Evolutionary conservation across 2,329 filamentous ascomycete genomes (phyloP).

Genomic region (Drechslerella coelobrocha): DNA sequence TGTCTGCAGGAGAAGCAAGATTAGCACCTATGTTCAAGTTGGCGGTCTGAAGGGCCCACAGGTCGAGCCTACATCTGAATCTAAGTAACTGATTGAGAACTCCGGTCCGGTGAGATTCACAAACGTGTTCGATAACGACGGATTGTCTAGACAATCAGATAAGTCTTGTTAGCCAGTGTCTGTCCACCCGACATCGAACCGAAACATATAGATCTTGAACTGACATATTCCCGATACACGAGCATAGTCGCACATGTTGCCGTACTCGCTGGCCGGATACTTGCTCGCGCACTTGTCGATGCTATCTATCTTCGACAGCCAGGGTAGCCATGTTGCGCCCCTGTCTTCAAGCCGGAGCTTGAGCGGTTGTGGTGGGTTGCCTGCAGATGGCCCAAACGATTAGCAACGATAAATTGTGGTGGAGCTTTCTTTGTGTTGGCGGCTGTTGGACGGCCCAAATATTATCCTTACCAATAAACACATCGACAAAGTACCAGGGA

Average conservation of each 20-base stretch:
- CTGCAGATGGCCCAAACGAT: constrained; percentile 4
- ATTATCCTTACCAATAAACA: constrained; percentile 37
- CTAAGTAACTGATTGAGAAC: constrained; percentile 16
- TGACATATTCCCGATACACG: constrained; percentile 36
- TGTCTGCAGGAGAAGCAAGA: background rate
- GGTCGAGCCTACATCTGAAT: constrained; percentile 22
- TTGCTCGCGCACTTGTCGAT: constrained; percentile 12
- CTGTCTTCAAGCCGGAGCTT: constrained; percentile 34
- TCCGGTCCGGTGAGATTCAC: constrained; percentile 27
- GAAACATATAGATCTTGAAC: constrained; percentile 3
- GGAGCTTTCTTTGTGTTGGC: constrained; percentile 7
- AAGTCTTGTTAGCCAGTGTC: background rate
- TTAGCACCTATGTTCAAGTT: background rate
- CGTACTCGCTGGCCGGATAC: constrained; percentile 21
- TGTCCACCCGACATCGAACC: background rate
- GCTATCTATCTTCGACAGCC: constrained; percentile 26
- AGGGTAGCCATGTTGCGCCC: constrained; percentile 37
- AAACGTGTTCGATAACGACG: constrained; percentile 12
- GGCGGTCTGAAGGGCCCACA: too few species aligned
- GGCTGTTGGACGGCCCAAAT: constrained; percentile 2
- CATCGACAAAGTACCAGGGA: constrained; percentile 46
- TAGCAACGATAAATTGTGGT: constrained; percentile 1
- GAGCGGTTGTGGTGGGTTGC: constrained; percentile 29
- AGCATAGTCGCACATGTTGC: constrained; percentile 28
- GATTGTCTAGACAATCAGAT: constrained; percentile 15